phyloP scores from a whole-genome alignment of 2,329 filamentous ascomycete species.

The Polychaeton citri region DNA sequence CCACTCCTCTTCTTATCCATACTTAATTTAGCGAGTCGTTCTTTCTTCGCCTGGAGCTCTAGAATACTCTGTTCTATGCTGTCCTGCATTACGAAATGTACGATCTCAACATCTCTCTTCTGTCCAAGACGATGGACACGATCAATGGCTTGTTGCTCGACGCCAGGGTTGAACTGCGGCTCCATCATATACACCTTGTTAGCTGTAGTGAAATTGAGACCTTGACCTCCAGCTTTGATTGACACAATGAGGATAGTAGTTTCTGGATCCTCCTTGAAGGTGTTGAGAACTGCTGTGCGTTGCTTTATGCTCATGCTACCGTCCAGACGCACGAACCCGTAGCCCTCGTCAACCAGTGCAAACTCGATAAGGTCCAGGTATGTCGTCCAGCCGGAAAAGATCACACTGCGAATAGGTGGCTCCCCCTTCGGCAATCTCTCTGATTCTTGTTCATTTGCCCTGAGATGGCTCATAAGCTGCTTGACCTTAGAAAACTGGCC shows the following conservation, averaged over 20 bases:
- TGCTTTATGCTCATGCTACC: slow-evolving; percentile 70
- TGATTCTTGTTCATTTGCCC: slow-evolving; percentile 50
- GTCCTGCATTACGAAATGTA: slow-evolving; percentile 75
- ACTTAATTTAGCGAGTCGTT: slow-evolving; percentile 73
- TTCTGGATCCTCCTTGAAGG: slow-evolving; percentile 57
- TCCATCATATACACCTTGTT: slow-evolving; percentile 95
- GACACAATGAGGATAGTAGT: slow-evolving; percentile 80
- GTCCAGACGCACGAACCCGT: slow-evolving; percentile 70
- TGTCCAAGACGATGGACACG: slow-evolving; percentile 86
- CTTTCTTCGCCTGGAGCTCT: slow-evolving; percentile 81
- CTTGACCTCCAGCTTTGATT: slow-evolving; percentile 81
- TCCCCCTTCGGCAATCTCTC: slow-evolving; percentile 44
- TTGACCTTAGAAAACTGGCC: slow-evolving; percentile 89
- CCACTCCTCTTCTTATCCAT: slow-evolving; percentile 51
- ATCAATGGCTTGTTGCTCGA: slow-evolving; percentile 87
- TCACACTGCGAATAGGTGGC: slow-evolving; percentile 65
- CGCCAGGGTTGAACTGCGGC: slow-evolving; percentile 91
- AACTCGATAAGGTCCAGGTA: slow-evolving; percentile 86
- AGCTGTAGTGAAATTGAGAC: slow-evolving; percentile 77
- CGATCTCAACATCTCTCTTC: slow-evolving; percentile 73
- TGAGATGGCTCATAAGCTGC: slow-evolving; percentile 63
- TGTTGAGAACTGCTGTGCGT: slow-evolving; percentile 61
- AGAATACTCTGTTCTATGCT: slow-evolving; percentile 95
- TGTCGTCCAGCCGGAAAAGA: slow-evolving; percentile 93
- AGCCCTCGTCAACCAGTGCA: slow-evolving; percentile 54